A percentile compares a stretch with the other conserved stretches of the same genome.
Evolutionary conservation across 1,284 basidiomycete genomes (phyloP).

Genomic region (Inonotus obliquus): DNA sequence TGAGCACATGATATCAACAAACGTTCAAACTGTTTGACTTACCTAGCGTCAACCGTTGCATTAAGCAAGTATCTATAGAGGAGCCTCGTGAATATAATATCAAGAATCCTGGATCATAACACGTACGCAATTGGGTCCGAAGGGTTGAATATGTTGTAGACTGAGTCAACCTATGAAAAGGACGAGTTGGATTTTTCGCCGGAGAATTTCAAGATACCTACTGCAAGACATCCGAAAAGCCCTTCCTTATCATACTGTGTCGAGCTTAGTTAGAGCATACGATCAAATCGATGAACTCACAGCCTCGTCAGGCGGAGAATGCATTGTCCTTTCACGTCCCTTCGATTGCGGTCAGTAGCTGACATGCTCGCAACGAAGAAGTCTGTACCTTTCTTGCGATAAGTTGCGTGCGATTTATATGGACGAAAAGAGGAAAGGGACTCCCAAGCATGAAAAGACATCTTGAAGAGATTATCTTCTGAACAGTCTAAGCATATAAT

Average conservation of each 20-base stretch:
- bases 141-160: slow-evolving; percentile 46
- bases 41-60: slow-evolving; percentile 32
- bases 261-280: background rate
- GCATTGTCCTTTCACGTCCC: slow-evolving; percentile 40
- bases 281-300: slow-evolving; percentile 22
- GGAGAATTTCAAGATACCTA: slow-evolving; percentile 7
- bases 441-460: slow-evolving; percentile 45
- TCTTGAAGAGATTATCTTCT: slow-evolving; percentile 23
- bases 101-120: background rate
- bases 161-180: slow-evolving; percentile 29
- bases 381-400: slow-evolving; percentile 39
- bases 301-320: slow-evolving; percentile 40
- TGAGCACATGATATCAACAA: no score
- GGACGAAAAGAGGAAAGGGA: slow-evolving; percentile 47
- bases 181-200: background rate
- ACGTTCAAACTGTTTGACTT: slow-evolving; percentile 11
- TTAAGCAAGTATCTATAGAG: slow-evolving; percentile 28
- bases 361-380: background rate
- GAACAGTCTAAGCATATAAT: background rate
- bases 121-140: slow-evolving; percentile 43
- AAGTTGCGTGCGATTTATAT: slow-evolving; percentile 44
- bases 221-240: slow-evolving; percentile 44
- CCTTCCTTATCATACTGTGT: slow-evolving; percentile 38
- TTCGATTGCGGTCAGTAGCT: slow-evolving; percentile 12
- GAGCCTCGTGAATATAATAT: background rate